Base-by-base conservation (phyloP, 2,329 filamentous ascomycete species). In the Dactylellina drechsleri region DNA sequence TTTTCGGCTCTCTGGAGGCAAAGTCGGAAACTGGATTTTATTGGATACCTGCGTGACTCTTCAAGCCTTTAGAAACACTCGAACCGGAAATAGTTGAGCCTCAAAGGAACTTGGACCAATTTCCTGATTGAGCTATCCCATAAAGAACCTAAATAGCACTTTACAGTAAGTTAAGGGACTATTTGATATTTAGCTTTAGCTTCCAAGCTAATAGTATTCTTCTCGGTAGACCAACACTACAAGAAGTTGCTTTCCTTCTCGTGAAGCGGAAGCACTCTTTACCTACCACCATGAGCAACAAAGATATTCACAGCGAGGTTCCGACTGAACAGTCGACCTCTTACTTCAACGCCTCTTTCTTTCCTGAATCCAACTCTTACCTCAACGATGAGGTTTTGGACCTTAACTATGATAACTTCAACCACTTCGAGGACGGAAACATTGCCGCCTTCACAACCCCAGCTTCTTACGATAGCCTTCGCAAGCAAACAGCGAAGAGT, bases 281-380 rank as follows among this genome's bases (percentile, higher is more conserved):
- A 65, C 50, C 58, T 67, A 64, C 47, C 58, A 68, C 26, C 23
- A 75, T 75, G 71, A 54, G 64, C 45, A 75, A 64, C 53, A 75
- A 68, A 56, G 64, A 75, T 43, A 18, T 58, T 20, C 64, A 67
- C 41, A 75, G 71, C 47, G 71, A 75, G 43, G 71, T 65, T 53
- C 62, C 68, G 36, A 74, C 71, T 1, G 71, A 75, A 49, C 71
- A 75, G 20, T 73, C 68, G 10, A 68, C 71, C 31, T 75, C 71
- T 20, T 75, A 75, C 71, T 75, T 75, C 47, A 75, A 75, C 71
- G 64, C 64, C 71, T 75, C 71, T 15, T 75, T 47, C 64, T 75
- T 75, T 31, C 71, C 71, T 4, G 71, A 75, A 40, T 68, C 71
- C 31, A 74, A 23, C 62, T 54, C 62, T 13, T 67, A 40, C 43